phyloP scores from a whole-genome alignment of 129 eudicot species.

The Sambucus nigra region DNA sequence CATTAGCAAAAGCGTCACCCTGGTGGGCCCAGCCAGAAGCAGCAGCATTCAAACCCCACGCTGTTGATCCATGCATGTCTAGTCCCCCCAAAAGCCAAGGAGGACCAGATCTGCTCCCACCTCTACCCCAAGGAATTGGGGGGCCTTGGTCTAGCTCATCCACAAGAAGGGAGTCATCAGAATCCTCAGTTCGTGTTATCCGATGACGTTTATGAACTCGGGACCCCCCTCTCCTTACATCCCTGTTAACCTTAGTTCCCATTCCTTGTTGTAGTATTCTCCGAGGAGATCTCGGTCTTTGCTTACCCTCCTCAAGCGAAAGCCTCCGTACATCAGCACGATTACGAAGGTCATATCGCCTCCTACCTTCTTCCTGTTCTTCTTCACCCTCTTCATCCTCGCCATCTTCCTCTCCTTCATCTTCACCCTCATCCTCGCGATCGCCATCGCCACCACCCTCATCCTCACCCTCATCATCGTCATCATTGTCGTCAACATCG shows the following conservation, averaged over 20 bases:
- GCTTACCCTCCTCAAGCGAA: conserved; percentile 64
- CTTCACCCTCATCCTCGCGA: conserved; percentile 37
- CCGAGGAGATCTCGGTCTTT: conserved; percentile 89
- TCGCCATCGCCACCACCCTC: conserved; percentile 50
- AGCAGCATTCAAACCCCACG: conserved; percentile 87
- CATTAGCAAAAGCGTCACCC: conserved; percentile 48
- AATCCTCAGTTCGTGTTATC: conserved; percentile 71
- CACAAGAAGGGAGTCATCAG: conserved; percentile 96
- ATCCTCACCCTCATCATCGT: conserved; percentile 45
- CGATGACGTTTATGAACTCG: conserved; percentile 96
- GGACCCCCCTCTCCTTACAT: conserved; percentile 82
- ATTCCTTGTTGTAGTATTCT: conserved; percentile 97
- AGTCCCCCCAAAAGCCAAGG: conserved; percentile 94
- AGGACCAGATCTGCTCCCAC: conserved; percentile 65
- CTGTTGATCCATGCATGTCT: conserved; percentile 70
- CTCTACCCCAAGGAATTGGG: conserved; percentile 87
- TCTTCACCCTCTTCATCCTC: conserved; percentile 83
- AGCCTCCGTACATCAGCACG: conserved; percentile 80
- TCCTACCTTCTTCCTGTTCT: conserved; percentile 81
- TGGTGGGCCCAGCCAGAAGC: conserved; percentile 99
- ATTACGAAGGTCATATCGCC: conserved; percentile 82
- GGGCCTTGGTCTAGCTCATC: conserved; percentile 98
- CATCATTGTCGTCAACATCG: conserved; percentile 52
- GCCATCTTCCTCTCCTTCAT: conserved; percentile 48
- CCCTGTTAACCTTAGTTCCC: conserved; percentile 67